A percentile compares a stretch with the other conserved stretches of the same genome.
Evolutionary conservation across 805 yeast genomes (phyloP).

Genomic region (Candida sakaeoensis): DNA sequence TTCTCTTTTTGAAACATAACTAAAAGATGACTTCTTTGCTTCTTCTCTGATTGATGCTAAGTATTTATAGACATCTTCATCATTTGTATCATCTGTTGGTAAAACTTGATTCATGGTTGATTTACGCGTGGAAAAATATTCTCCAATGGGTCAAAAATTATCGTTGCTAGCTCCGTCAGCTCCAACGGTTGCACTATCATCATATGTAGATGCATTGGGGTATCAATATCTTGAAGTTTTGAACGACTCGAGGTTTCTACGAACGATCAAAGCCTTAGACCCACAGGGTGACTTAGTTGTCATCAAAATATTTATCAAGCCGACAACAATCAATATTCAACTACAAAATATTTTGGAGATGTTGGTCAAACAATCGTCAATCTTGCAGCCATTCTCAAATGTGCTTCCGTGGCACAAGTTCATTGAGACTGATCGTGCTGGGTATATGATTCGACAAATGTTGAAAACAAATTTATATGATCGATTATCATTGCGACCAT

Average conservation of each 20-base stretch:
- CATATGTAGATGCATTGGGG: constrained; percentile 78
- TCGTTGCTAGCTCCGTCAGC: constrained; percentile 87
- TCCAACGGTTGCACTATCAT: constrained; percentile 86
- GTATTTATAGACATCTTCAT: constrained; percentile 14
- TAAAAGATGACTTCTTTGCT: constrained; percentile 20
- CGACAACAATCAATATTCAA: constrained; percentile 23
- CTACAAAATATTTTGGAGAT: constrained; percentile 23
- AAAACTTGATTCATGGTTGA: constrained; percentile 6
- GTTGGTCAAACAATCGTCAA: constrained; percentile 32
- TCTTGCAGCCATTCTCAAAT: constrained; percentile 50
- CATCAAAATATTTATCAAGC: constrained; percentile 77
- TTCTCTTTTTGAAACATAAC: background rate
- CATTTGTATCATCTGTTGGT: constrained; percentile 1
- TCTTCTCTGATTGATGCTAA: constrained; percentile 27
- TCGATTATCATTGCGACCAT: constrained; percentile 81
- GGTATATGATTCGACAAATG: constrained; percentile 81
- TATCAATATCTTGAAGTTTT: constrained; percentile 72
- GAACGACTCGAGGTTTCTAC: constrained; percentile 79
- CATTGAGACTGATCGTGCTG: constrained; percentile 88
- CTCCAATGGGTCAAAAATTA: constrained; percentile 76
- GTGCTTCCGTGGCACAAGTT: constrained; percentile 69
- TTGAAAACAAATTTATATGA: constrained; percentile 81
- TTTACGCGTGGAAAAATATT: background rate
- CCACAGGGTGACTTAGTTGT: constrained; percentile 63
- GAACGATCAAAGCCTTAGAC: constrained; percentile 79